Percentiles rank a stretch among this genome's conserved stretches.
phyloP scores from a whole-genome alignment of 2,329 filamentous ascomycete species.

The Phyllosticta capitalensis region DNA sequence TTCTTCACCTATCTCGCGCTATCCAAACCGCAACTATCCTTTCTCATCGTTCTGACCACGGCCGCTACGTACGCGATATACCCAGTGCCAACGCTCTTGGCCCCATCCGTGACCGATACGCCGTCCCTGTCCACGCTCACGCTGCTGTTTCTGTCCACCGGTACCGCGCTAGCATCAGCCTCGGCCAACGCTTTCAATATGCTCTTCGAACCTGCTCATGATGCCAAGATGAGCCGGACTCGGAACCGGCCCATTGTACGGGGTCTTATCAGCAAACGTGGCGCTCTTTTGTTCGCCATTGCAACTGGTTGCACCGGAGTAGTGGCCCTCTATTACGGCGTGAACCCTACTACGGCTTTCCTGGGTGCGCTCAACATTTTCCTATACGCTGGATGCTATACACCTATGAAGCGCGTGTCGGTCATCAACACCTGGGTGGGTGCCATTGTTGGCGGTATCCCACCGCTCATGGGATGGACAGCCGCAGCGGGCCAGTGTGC shows the following conservation, averaged over 20 bases:
- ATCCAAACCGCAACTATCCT: slow-evolving; percentile 88
- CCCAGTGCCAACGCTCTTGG: slow-evolving; percentile 78
- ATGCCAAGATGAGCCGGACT: slow-evolving; percentile 89
- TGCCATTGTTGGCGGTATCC: slow-evolving; percentile 84
- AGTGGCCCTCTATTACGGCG: slow-evolving; percentile 71
- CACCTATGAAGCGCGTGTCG: slow-evolving; percentile 78
- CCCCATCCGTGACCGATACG: slow-evolving; percentile 53
- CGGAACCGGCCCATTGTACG: slow-evolving; percentile 82
- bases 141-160: slow-evolving; percentile 80
- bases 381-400: slow-evolving; percentile 87
- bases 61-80: slow-evolving; percentile 90
- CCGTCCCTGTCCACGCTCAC: slow-evolving; percentile 86
- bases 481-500: slow-evolving; percentile 85
- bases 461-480: slow-evolving; percentile 96
- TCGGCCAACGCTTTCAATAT: slow-evolving; percentile 94
- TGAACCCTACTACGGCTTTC: slow-evolving; percentile 86
- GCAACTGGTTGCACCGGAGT: slow-evolving; percentile 60
- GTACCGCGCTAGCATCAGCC: slow-evolving; percentile 80
- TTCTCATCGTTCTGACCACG: slow-evolving; percentile 82
- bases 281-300: slow-evolving; percentile 71
- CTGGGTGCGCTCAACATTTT: slow-evolving; percentile 77
- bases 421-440: slow-evolving; percentile 92
- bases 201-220: slow-evolving; percentile 85
- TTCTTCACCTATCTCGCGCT: slow-evolving; percentile 78
- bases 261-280: slow-evolving; percentile 60